These are phyloP conservation scores for Violaceomyces palustris DNA, from an alignment of 1,284 basidiomycete genomes.

Conservation along the genomic window DNA sequence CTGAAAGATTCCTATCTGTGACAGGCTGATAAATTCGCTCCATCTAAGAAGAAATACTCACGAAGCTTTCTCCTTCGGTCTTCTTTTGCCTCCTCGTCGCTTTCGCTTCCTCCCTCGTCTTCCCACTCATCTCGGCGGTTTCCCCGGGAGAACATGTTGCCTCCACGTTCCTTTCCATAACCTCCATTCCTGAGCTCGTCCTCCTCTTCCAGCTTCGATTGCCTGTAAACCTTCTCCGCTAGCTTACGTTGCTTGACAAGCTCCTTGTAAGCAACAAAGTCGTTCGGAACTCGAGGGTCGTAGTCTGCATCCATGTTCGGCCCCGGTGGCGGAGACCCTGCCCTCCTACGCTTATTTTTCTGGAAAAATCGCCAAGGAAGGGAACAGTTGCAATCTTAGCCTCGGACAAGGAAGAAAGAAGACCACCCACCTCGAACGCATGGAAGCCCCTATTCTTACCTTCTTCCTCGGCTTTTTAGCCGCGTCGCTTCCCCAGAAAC, in stretches of 20 bases:
- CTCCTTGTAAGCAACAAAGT: slow-evolving; percentile 37
- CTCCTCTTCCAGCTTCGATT: slow-evolving; percentile 7
- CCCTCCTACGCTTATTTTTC: slow-evolving; percentile 21
- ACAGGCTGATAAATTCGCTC: too few species aligned
- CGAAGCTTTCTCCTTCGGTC: too few species aligned
- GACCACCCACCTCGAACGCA: not conserved
- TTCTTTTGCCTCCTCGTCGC: slow-evolving; percentile 8
- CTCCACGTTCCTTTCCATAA: too few species aligned
- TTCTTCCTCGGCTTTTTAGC: slow-evolving; percentile 23
- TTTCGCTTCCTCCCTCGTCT: slow-evolving; percentile 3
- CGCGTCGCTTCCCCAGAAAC: slow-evolving; percentile 15
- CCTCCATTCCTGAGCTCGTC: too few species aligned
- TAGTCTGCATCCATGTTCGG: slow-evolving; percentile 42
- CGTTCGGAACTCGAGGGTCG: slow-evolving; percentile 43
- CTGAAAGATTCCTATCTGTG: too few species aligned
- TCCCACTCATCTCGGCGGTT: slow-evolving; percentile 2
- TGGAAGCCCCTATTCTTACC: slow-evolving; percentile 9
- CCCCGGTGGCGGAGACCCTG: slow-evolving; percentile 11
- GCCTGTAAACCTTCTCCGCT: slow-evolving; percentile 7
- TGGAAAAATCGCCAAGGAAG: not conserved
- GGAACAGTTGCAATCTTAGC: not conserved
- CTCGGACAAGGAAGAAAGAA: slow-evolving; percentile 1
- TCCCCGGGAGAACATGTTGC: too few species aligned
- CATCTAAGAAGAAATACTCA: too few species aligned
- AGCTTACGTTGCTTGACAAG: slow-evolving; percentile 25